These are phyloP conservation scores for Phytophthora europaea DNA, from an alignment of 352 stramenopile species.

Conservation along the genomic window DNA sequence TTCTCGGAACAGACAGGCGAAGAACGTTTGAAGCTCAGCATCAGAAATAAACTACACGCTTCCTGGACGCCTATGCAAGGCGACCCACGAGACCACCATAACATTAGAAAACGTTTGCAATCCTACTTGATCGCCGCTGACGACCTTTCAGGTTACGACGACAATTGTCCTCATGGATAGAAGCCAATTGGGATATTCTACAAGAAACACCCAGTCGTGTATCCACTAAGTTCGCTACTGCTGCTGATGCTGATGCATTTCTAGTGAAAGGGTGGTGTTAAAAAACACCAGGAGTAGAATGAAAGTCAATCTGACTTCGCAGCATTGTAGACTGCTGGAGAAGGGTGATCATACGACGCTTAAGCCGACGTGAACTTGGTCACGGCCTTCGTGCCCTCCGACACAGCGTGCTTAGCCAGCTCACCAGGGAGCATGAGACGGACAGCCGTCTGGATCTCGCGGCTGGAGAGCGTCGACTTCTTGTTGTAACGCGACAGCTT, in stretches of 20 bases:
- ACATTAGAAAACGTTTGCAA: too few relatives aligned
- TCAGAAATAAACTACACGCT: too few relatives aligned
- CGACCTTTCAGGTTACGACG: too few relatives aligned
- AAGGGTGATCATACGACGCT: slow-evolving; percentile 32
- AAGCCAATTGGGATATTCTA: too few relatives aligned
- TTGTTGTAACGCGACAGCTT: slow-evolving; percentile 99
- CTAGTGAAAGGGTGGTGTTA: slow-evolving; percentile 56
- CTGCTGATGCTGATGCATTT: slow-evolving; percentile 10
- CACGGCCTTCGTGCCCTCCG: slow-evolving; percentile 97
- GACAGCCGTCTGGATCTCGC: slow-evolving; percentile 99
- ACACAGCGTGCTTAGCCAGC: slow-evolving; percentile 98
- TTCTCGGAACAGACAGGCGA: too few relatives aligned
- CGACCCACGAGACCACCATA: too few relatives aligned
- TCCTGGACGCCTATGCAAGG: too few relatives aligned
- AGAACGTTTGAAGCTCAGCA: too few relatives aligned
- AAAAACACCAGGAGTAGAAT: slow-evolving; percentile 51
- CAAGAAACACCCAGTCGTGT: too few relatives aligned
- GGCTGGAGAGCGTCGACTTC: slow-evolving; percentile 97
- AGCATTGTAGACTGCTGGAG: neutral
- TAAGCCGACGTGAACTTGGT: slow-evolving; percentile 94
- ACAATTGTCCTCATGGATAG: too few relatives aligned
- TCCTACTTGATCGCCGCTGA: too few relatives aligned
- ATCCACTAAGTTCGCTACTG: too few relatives aligned
- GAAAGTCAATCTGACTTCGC: neutral
- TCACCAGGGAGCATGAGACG: slow-evolving; percentile 96